Evolutionary conservation across 371 early-diverging fungal species (phyloP), one percentile per base, ranked within the genome.

Genomic region (Mortierella sp.): DNA sequence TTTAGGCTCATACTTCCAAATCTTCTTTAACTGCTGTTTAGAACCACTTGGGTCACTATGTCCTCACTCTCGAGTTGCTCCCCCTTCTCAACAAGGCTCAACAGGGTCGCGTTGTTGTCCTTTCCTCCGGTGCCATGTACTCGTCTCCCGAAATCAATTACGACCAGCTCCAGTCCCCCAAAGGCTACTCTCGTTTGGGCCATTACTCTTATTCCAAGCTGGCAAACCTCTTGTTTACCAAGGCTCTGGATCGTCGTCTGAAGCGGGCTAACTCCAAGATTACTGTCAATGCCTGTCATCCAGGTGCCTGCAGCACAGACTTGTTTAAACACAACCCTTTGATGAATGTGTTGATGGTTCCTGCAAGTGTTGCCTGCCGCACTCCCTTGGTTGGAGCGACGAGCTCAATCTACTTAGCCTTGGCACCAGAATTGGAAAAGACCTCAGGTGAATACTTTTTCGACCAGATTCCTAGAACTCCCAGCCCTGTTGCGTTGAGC

Each of bases 201-300:
- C 86, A 84, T 67, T 93, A 93, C 69, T 85, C 85, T 9, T 70
- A 81, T 8, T 83, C 87, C 49, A 92, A 92, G 69, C 85, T 92
- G 24, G 90, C 90, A 58, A 91, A 92, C 77, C n/a, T 90, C 22
- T 75, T 89, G 47, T 93, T 90, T 77, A 74, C 90, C 60, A 83
- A 68, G 22, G 84, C 83, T 0, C 75, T 92, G 54, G 72, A 83
- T 9, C 80, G 84, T 51, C 85, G 75, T 28, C 70, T 87, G 10
- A 66, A 81, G 58, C 84, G 66, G 5, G 52, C 24, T 1, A 3
- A 49, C 26, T 73, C 78, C 22, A 64, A 70, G 20, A 66, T 91
- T 32, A 77, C 84, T 0, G 86, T 88, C 58, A 89, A 90, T 65
- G 69, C 83, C 22, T 49, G 76, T 43, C 90, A 92, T 51, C 92